phyloP scores from a whole-genome alignment of 2,329 filamentous ascomycete species.

The Emergomyces pasteurianus region DNA sequence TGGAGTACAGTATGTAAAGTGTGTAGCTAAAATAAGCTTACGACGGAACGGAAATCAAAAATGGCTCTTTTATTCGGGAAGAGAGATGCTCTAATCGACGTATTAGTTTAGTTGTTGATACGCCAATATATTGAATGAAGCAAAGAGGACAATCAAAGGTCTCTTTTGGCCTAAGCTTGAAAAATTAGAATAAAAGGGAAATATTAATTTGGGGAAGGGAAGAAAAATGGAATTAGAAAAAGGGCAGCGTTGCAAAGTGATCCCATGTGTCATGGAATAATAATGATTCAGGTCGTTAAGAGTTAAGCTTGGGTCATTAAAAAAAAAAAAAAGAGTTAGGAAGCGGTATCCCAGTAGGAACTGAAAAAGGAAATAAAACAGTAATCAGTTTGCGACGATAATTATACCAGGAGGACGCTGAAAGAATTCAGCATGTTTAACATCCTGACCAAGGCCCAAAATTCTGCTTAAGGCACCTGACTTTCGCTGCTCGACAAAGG shows the following conservation, averaged over 20 bases:
- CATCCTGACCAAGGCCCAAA: not conserved
- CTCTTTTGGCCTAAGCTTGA: not conserved
- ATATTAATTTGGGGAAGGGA: not conserved
- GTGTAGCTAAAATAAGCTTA: not conserved
- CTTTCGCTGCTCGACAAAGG: conserved; percentile 2
- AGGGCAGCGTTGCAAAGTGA: not conserved
- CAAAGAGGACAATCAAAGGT: not conserved
- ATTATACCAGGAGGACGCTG: not conserved
- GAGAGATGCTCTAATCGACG: not conserved
- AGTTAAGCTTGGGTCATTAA: not conserved
- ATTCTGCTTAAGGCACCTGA: not conserved
- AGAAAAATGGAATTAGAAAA: not conserved
- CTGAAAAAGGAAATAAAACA: not conserved
- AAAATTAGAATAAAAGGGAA: not conserved
- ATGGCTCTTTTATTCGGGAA: not conserved
- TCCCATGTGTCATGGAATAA: not conserved
- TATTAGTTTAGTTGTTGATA: no score
- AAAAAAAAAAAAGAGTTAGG: no score
- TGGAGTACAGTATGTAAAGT: no score
- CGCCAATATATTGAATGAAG: no score
- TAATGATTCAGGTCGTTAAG: not conserved
- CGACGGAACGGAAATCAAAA: not conserved
- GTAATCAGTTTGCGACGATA: not conserved
- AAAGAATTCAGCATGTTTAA: not conserved
- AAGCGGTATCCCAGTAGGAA: not conserved